phyloP scores from a whole-genome alignment of 805 yeast genomes.

The Sugiyamaella smithiae region DNA sequence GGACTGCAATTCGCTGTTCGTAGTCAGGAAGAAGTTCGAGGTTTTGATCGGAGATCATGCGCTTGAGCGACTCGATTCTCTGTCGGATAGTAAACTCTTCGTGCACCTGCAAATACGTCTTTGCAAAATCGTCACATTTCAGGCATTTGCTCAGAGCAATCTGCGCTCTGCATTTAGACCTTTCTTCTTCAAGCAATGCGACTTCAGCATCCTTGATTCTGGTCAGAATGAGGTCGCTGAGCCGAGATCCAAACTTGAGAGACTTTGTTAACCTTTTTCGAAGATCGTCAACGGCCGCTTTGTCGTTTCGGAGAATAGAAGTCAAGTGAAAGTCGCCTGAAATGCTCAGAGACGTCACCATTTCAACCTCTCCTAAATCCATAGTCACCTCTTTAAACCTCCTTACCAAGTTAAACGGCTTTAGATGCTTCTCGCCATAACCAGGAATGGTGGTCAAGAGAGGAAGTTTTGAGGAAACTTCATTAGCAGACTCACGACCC shows the following conservation, averaged over 20 bases:
- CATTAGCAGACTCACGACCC: neutral
- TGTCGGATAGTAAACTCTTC: slow-evolving; percentile 45
- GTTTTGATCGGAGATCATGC: slow-evolving; percentile 78
- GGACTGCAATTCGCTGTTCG: slow-evolving; percentile 78
- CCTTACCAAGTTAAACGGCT: neutral
- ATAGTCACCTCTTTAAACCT: neutral
- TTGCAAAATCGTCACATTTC: slow-evolving; percentile 44
- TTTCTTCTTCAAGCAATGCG: slow-evolving; percentile 39
- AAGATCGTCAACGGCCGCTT: neutral
- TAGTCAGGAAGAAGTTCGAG: slow-evolving; percentile 89
- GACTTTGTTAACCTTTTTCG: slow-evolving; percentile 6
- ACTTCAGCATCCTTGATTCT: slow-evolving; percentile 37
- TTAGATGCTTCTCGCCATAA: neutral
- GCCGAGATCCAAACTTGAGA: slow-evolving; percentile 23
- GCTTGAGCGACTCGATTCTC: slow-evolving; percentile 55
- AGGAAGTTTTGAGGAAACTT: slow-evolving; percentile 2
- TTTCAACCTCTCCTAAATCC: neutral
- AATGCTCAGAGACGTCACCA: slow-evolving; percentile 2
- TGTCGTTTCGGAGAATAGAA: neutral
- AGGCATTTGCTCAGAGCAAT: slow-evolving; percentile 33
- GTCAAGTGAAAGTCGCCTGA: neutral
- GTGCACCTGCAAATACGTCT: slow-evolving; percentile 46
- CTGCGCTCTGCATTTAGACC: slow-evolving; percentile 35
- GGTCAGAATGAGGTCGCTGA: slow-evolving; percentile 46
- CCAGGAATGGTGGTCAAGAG: neutral